These are phyloP conservation scores for Umbelopsis sp. DNA, from an alignment of 192 early-diverging fungal species.

Conservation along the genomic window DNA sequence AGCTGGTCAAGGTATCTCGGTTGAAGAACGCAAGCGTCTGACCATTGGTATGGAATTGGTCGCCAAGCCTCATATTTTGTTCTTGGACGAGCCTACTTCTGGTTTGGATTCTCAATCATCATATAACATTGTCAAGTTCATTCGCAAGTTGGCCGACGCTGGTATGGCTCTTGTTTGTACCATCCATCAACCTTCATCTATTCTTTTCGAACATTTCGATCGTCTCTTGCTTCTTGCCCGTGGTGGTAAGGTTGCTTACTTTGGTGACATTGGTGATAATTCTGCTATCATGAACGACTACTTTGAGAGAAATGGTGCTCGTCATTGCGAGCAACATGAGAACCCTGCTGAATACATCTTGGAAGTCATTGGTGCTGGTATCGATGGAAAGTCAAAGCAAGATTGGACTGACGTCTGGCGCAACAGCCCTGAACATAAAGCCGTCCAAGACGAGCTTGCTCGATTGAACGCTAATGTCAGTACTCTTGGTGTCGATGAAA, in stretches of 20 bases:
- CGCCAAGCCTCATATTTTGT: slow-evolving; percentile 75
- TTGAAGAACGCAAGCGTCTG: slow-evolving; percentile 83
- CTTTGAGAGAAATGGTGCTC: slow-evolving; percentile 76
- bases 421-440: slow-evolving; percentile 51
- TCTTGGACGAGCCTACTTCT: slow-evolving; percentile 74
- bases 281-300: slow-evolving; percentile 66
- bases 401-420: slow-evolving; percentile 81
- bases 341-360: slow-evolving; percentile 90
- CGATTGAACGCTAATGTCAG: slow-evolving; percentile 46
- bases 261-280: slow-evolving; percentile 77
- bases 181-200: slow-evolving; percentile 87
- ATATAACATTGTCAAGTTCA: slow-evolving; percentile 74
- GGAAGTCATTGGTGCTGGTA: slow-evolving; percentile 75
- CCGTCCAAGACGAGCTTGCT: slow-evolving; percentile 55
- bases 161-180: slow-evolving; percentile 78
- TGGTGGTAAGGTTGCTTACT: slow-evolving; percentile 80
- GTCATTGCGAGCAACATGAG: slow-evolving; percentile 60
- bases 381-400: slow-evolving; percentile 49
- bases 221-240: slow-evolving; percentile 77
- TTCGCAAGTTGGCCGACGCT: slow-evolving; percentile 65
- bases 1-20: slow-evolving; percentile 69
- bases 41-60: slow-evolving; percentile 86
- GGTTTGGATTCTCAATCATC: slow-evolving; percentile 82
- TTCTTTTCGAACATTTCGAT: slow-evolving; percentile 86
- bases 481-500: slow-evolving; percentile 29